These are phyloP conservation scores for Taiozyma sp. DNA, from an alignment of 1,139 yeast species.

Conservation along the genomic window DNA sequence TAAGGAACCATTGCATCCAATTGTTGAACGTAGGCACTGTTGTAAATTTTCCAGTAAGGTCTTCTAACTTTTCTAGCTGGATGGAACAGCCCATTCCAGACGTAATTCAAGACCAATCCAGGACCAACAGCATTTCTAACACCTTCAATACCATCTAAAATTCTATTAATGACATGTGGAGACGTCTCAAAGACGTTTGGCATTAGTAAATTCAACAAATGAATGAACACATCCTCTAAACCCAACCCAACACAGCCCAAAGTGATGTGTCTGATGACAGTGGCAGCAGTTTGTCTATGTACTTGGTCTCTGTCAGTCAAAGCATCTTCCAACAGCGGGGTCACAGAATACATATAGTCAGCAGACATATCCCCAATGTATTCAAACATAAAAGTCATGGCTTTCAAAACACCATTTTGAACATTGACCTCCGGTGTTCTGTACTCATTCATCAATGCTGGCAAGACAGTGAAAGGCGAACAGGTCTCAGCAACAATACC, in stretches of 20 bases:
- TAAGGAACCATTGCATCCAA: conserved; percentile 78
- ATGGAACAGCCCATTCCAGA: conserved; percentile 89
- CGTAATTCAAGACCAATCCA: conserved; percentile 69
- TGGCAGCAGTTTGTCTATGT: conserved; percentile 94
- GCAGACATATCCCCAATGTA: conserved; percentile 80
- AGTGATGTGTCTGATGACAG: conserved; percentile 80
- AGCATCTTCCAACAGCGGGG: conserved; percentile 87
- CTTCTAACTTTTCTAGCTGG: conserved; percentile 85
- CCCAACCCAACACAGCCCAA: conserved; percentile 75
- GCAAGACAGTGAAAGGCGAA: conserved; percentile 91
- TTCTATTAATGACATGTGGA: conserved; percentile 86
- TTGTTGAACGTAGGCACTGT: conserved; percentile 69
- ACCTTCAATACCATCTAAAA: conserved; percentile 78
- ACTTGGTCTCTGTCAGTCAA: conserved; percentile 87
- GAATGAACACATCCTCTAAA: conserved; percentile 70
- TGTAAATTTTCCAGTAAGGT: conserved; percentile 84
- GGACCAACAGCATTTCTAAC: conserved; percentile 70
- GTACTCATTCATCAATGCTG: conserved; percentile 95
- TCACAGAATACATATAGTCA: conserved; percentile 78
- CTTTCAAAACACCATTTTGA: conserved; percentile 92
- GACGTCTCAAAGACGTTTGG: conserved; percentile 92
- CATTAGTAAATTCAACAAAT: conserved; percentile 66
- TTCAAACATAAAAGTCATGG: conserved; percentile 91
- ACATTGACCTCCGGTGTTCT: conserved; percentile 90
- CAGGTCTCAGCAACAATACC: conserved; percentile 96